Percentiles rank a stretch among this genome's conserved stretches.
Evolutionary conservation across 306 rosid genomes (phyloP).

Genomic region (Luffa acutangula): DNA sequence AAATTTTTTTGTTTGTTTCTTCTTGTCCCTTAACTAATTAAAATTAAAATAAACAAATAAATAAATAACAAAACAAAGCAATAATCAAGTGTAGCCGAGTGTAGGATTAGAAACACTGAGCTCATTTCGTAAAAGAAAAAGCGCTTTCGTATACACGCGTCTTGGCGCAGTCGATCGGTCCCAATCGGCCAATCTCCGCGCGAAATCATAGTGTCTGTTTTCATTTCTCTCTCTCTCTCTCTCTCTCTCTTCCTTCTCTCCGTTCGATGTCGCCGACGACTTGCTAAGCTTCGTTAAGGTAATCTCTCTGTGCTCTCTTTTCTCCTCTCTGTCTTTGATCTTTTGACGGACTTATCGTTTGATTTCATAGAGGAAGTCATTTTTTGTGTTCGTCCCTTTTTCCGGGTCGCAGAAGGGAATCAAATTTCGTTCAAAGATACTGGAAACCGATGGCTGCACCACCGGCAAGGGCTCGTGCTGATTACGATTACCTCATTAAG

Average conservation of each 20-base stretch:
- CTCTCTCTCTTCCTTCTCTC: not conserved
- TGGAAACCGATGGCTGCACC: slow-evolving; percentile 45
- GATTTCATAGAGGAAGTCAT: not conserved
- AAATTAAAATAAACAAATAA: not conserved
- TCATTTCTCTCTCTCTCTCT: slow-evolving; percentile 2
- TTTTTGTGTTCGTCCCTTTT: not conserved
- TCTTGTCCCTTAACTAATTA: not conserved
- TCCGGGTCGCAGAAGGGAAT: not conserved
- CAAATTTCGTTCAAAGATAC: slow-evolving; percentile 2
- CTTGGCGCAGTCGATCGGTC: not conserved
- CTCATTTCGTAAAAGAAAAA: not conserved
- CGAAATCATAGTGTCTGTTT: slow-evolving; percentile 6
- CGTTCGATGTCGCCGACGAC: slow-evolving; percentile 9
- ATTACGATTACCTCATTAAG: slow-evolving; percentile 85
- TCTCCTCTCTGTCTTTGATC: not conserved
- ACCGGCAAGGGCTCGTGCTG: slow-evolving; percentile 73
- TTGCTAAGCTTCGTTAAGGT: slow-evolving; percentile 8
- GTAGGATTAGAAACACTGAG: not conserved
- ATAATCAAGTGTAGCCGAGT: not conserved
- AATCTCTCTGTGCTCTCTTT: not conserved
- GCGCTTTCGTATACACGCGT: not conserved
- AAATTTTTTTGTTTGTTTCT: not conserved
- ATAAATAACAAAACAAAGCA: not conserved
- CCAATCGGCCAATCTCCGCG: slow-evolving; percentile 13
- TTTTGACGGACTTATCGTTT: not conserved